phyloP scores from a whole-genome alignment of 1,284 basidiomycete genomes.

The Mycena sp. region DNA sequence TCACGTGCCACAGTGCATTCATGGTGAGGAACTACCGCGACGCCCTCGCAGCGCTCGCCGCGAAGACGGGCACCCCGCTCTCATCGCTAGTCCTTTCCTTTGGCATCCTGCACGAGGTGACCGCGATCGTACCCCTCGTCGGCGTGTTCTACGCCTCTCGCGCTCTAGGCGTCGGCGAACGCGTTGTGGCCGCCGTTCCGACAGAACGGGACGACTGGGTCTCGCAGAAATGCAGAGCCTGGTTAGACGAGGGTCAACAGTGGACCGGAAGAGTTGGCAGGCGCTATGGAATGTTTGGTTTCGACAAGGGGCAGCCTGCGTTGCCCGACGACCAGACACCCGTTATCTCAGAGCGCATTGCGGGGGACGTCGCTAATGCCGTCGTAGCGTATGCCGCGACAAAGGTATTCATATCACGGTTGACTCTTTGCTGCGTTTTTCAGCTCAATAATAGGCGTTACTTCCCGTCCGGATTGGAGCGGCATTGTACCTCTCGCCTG shows the following conservation, averaged over 20 bases:
- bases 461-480: slow-evolving; percentile 80
- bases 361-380: slow-evolving; percentile 79
- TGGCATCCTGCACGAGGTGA: slow-evolving; percentile 87
- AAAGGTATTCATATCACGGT: slow-evolving; percentile 63
- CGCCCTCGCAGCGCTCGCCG: slow-evolving; percentile 64
- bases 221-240: slow-evolving; percentile 42
- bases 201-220: slow-evolving; percentile 30
- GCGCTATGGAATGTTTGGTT: slow-evolving; percentile 86
- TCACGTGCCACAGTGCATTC: neutral
- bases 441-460: slow-evolving; percentile 63
- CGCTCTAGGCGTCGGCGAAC: slow-evolving; percentile 76
- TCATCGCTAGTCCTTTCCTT: slow-evolving; percentile 85
- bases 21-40: slow-evolving; percentile 53
- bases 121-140: slow-evolving; percentile 82
- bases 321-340: slow-evolving; percentile 1
- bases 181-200: slow-evolving; percentile 58
- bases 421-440: slow-evolving; percentile 4
- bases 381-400: slow-evolving; percentile 86
- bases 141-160: slow-evolving; percentile 80
- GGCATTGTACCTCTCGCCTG: slow-evolving; percentile 80
- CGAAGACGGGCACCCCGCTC: slow-evolving; percentile 75
- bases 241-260: slow-evolving; percentile 79
- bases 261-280: slow-evolving; percentile 79
- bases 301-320: slow-evolving; percentile 60
- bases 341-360: slow-evolving; percentile 47